Base-by-base conservation (phyloP, 2,329 filamentous ascomycete species). In the Aspergillus fischeri region DNA sequence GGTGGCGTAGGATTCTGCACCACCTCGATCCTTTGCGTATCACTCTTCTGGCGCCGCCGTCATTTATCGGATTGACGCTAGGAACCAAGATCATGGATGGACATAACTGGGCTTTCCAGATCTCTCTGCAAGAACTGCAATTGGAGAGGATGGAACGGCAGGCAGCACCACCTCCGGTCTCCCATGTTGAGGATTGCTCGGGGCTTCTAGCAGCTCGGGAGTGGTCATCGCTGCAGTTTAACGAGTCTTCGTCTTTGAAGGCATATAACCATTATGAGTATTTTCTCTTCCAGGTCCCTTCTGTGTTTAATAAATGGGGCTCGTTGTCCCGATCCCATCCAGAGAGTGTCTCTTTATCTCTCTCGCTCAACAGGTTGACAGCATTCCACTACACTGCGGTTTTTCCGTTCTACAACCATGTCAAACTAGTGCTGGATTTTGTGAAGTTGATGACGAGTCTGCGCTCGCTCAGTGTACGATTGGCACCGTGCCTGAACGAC, bases 231-330 rank as follows among this genome's bases (percentile, higher is more conserved):
- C 65, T 91, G 0, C 76, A 83, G 1, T 82, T 91, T 61, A 92
- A 92, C 68, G 89, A 93, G 74, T 88, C 88, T 8, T 90, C 88
- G 0, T 90, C 85, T 4, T 81, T 88, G n/a, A 81, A 81, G 56
- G 87, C 85, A 5, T 92, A 90, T 73, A 81, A 82, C 49, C 86
- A 83, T 3, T 88, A 90, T 69, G 86, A 91, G 65, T 91, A 87
- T 73, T 90, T 87, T 66, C 77, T 86, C 38, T 84, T 85, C 48
- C 77, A 80, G 1, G 81, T 87, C 6, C 87, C 85, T 0, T 86
- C 86, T 14, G 78, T 89, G 55, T 74, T 90, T 1, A 77, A 78
- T 24, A 77, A 66, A 55, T 75, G 73, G 73, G 70, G 63, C 69
- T 65, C 58, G 65, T 67, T 58, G 74, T 78, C 58, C 45, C 60